Evolutionary conservation across 768 basidiomycete species (phyloP), one percentile per base, ranked within the genome.

Genomic region (Tephrocybe sp.): DNA sequence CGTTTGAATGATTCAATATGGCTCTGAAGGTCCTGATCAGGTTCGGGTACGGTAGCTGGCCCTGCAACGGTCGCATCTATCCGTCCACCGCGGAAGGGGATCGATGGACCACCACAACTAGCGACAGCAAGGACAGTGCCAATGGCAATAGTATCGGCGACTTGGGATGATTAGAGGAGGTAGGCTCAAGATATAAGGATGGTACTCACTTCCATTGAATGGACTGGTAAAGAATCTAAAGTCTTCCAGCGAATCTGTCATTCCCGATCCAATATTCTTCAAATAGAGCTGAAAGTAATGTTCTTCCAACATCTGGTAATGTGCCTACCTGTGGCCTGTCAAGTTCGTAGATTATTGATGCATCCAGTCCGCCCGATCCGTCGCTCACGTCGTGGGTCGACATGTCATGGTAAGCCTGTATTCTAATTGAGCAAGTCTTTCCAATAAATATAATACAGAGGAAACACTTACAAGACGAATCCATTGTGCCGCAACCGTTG

Each of bases 61-160:
- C n/a, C n/a, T n/a, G n/a, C 63, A 12, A 24, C 51, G 12, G 57
- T 59, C 1, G 70, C 63, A 45, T 71, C 70, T 12, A 69, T 52
- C 6, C 71, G 62, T 0, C 71, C 70, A 31, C 61, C 64, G 8
- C 63, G 59, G 25, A 57, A 59, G 15, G 64, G 64, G 19, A 73
- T 59, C 10, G 60, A 21, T 3, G 70, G 68, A 23, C 70, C 70
- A 39, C 62, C 61, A 48, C 71, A 71, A 9, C 57, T 53, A 5
- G 59, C 58, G 10, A 62, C 52, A 2, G 62, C 64, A 23, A 63
- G 51, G 3, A 62, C 56, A 1, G 60, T 58, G 22, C 60, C 69
- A 27, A 71, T 50, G 3, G 64, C 65, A 38, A 69, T 57, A 24
- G 65, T 36, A 48, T 71, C 70, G 10, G 68, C 59, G 23, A 62